Base-by-base conservation (phyloP, 2,329 filamentous ascomycete species). In the Botryosphaeria agaves region DNA sequence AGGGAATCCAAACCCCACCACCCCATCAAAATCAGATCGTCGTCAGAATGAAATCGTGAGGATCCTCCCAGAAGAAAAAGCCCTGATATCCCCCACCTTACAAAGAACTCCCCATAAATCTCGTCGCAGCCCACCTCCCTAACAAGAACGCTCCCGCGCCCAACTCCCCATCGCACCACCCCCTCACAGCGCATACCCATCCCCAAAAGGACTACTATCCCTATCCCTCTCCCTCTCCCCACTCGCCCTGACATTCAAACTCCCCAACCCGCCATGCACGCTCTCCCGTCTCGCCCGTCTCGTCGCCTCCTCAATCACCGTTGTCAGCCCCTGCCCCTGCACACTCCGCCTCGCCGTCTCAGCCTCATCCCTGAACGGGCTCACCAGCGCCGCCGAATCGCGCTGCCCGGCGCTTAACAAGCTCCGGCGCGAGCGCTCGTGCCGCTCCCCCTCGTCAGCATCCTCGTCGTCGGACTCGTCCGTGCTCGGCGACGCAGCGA, bases 221-320 rank as follows among this genome's bases (percentile, higher is more conserved):
- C 43, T 30, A 32, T 41, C 41, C 5, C 38, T 37, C n/a, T n/a
- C n/a, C n/a, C n/a, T n/a, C n/a, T n/a, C n/a, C n/a, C n/a, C n/a
- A n/a, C n/a, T n/a, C n/a, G n/a, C n/a, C n/a, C n/a, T n/a, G n/a
- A n/a, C n/a, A n/a, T n/a, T n/a, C n/a, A n/a, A n/a, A n/a, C n/a
- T n/a, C 15, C 42, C 43, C 19, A 41, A 30, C 3, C 41, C 39
- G n/a, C 35, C 35, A 31, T 41, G 34, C 8, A 38, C 45, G 38
- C 38, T 46, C 37, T 33, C 49, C 40, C 41, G 32, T 30, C 47
- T 56, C 28, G 53, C 55, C 18, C 55, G 47, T 37, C 47, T 51
- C 1, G 51, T 52, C 15, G 51, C 49, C 37, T 62, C 59, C 34
- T 63, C 59, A 5, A 56, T 53, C n/a, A 62, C 59, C 12, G 57